Percentiles rank a stretch among this genome's conserved stretches.
These are phyloP conservation scores for Apiotrichum veenhuisii DNA, from an alignment of 1,284 basidiomycete genomes.

Conservation along the genomic window DNA sequence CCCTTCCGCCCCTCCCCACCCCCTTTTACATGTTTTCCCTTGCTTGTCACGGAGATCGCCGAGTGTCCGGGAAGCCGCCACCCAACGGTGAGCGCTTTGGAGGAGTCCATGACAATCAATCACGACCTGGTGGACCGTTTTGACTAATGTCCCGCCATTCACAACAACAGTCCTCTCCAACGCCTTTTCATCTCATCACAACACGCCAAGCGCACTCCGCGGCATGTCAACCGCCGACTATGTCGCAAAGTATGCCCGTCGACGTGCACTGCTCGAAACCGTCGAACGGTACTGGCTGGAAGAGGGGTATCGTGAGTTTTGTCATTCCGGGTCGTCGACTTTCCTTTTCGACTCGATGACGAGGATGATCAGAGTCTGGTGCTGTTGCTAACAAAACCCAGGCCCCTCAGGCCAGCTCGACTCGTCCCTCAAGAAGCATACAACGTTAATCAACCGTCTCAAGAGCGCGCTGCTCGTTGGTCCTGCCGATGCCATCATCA, in stretches of 20 bases:
- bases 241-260: conserved; percentile 40
- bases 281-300: conserved; percentile 47
- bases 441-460: conserved; percentile 84
- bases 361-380: neutral
- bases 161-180: neutral
- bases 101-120: neutral
- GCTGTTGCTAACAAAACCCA: conserved; percentile 7
- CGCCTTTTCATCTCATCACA: too few species aligned
- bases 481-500: conserved; percentile 68
- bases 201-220: neutral
- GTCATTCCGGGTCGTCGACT: too few species aligned
- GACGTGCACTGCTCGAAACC: conserved; percentile 34
- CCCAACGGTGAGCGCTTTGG: neutral
- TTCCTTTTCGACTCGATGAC: too few species aligned
- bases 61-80: neutral
- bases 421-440: conserved; percentile 89
- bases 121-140: too few species aligned
- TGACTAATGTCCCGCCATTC: too few species aligned
- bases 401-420: conserved; percentile 58
- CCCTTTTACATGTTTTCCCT: too few species aligned
- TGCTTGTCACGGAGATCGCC: neutral
- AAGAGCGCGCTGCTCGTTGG: conserved; percentile 50
- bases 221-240: conserved; percentile 44
- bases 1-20: too few species aligned
- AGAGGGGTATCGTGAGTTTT: conserved; percentile 41